phyloP scores from a whole-genome alignment of 2,329 filamentous ascomycete species.

The Penicillium sp. region DNA sequence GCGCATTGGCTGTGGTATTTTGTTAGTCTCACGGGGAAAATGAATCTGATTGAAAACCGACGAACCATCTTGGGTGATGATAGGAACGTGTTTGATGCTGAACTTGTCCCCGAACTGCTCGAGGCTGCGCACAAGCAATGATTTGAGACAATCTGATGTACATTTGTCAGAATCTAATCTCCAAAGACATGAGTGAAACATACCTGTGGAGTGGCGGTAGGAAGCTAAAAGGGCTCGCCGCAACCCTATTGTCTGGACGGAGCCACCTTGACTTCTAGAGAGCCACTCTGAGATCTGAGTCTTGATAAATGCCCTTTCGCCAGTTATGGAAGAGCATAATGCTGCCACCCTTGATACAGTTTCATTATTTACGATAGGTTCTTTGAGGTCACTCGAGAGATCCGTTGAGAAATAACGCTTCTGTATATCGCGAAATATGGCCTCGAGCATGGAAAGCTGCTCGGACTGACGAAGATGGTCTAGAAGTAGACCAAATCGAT shows the following conservation, averaged over 20 bases:
- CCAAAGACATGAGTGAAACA: conserved; percentile 7
- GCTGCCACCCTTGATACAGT: conserved; percentile 63
- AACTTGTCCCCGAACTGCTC: conserved; percentile 81
- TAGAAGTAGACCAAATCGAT: conserved; percentile 45
- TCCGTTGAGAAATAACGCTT: conserved; percentile 42
- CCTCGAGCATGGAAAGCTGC: conserved; percentile 51
- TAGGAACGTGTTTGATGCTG: conserved; percentile 82
- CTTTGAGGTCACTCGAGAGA: conserved; percentile 14
- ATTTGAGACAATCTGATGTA: conserved; percentile 37
- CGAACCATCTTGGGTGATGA: conserved; percentile 81
- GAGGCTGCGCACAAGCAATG: conserved; percentile 69
- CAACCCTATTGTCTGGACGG: conserved; percentile 67
- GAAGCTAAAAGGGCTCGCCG: conserved; percentile 68
- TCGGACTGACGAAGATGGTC: conserved; percentile 52
- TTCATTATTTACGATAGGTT: conserved; percentile 19
- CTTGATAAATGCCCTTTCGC: conserved; percentile 54
- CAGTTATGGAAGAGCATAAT: conserved; percentile 58
- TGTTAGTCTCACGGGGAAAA: conserved; percentile 22
- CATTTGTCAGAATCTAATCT: background rate
- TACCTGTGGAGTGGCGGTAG: conserved; percentile 58
- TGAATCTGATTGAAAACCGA: background rate
- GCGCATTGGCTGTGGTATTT: conserved; percentile 68
- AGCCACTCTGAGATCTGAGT: conserved; percentile 68
- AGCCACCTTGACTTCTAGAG: conserved; percentile 65
- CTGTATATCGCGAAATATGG: conserved; percentile 50